A percentile compares a stretch with the other conserved stretches of the same genome.
Evolutionary conservation across 2,329 filamentous ascomycete species (phyloP).

Genomic region (Calycina marina): DNA sequence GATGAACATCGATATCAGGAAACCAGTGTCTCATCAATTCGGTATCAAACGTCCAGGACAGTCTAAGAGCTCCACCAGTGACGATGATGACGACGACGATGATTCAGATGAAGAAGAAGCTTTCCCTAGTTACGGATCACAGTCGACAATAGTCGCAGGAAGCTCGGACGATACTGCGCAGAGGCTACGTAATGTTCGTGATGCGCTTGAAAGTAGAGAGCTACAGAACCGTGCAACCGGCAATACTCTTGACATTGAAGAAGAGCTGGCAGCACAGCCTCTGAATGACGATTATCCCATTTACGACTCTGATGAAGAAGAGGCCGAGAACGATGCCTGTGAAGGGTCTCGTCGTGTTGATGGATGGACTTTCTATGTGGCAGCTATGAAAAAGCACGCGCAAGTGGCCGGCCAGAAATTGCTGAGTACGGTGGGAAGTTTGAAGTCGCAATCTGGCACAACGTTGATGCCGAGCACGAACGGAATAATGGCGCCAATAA

Average conservation of each 20-base stretch:
- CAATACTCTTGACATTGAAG: constrained; percentile 59
- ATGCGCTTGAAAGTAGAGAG: constrained; percentile 15
- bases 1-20: constrained; percentile 95
- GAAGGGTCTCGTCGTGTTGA: constrained; percentile 67
- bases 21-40: constrained; percentile 76
- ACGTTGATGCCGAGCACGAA: constrained; percentile 39
- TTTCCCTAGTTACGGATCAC: constrained; percentile 21
- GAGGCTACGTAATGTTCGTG: constrained; percentile 9
- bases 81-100: constrained; percentile 60
- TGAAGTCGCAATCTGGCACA: constrained; percentile 10
- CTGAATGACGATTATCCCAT: constrained; percentile 62
- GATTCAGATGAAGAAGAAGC: constrained; percentile 58
- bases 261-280: constrained; percentile 53
- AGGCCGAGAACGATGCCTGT: constrained; percentile 57
- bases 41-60: constrained; percentile 72
- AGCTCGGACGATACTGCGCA: constrained; percentile 12
- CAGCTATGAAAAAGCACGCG: constrained; percentile 32
- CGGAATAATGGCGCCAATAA: constrained; percentile 37
- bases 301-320: constrained; percentile 84
- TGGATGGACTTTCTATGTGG: constrained; percentile 58
- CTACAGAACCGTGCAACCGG: constrained; percentile 15
- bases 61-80: constrained; percentile 61
- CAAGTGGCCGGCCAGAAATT: constrained; percentile 11
- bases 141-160: constrained; percentile 5
- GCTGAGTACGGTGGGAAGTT: constrained; percentile 5